Base-by-base conservation (phyloP, 1,284 basidiomycete species). In the Lignosus rhinocerotis region DNA sequence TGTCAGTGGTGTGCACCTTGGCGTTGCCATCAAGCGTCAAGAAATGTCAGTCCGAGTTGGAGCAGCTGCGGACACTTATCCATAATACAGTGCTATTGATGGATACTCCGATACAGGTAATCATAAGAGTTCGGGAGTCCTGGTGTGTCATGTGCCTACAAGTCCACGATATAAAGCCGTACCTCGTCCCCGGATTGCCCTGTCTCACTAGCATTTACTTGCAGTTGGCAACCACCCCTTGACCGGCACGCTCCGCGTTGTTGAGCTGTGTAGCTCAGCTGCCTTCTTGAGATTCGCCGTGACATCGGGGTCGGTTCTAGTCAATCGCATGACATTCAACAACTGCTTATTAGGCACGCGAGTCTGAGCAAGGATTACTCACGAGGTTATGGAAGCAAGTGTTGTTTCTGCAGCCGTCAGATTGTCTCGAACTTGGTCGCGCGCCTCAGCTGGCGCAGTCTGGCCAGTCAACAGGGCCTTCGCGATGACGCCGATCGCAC, bases 401-500 rank as follows among this genome's bases (percentile, higher is more conserved):
- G 76, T 73, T 19, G 43, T 53, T 36, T 70, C 66, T 0, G 76
- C 75, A 3, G 64, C 60, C 36, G 63, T 64, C 34, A 78, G 66
- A 25, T 73, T 73, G 19, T 61, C 60, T 1, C 56, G 63, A 47
- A 77, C 74, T 64, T 75, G 71, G 61, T 71, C 66, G 33, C 74
- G 65, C 34, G 73, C 73, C 25, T 57, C 68, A n/a, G 75, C 72
- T 16, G 77, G 74, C 3, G 74, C 71, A 5, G 65, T 56, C 59
- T 72, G 68, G 6, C 74, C 75, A 0, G 69, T 67, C 17, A 74
- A 8, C 25, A 78, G 67, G 6, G 76, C 69, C 50, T 66, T 60
- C 10, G 71, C 75, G 52, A 77, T 77, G 8, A 69, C 68, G 43
- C 60, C 67, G 25, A 77, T 72, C 9, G 72, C 76, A 45, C 48